Evolutionary conservation across 1,284 basidiomycete genomes (phyloP).

Genomic region (Rhodotorula sp.): DNA sequence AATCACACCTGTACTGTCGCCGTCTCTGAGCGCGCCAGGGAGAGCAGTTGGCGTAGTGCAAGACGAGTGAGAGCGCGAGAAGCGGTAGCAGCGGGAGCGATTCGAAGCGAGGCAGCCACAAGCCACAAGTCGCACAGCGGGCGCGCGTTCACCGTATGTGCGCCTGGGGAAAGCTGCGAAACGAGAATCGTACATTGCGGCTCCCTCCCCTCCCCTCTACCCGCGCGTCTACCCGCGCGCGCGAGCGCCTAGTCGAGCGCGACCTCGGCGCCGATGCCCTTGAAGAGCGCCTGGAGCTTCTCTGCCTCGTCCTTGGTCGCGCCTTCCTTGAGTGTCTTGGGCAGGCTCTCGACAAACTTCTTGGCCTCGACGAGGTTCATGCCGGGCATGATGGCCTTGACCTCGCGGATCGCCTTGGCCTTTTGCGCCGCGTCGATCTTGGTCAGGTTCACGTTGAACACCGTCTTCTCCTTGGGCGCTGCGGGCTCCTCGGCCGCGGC

Average conservation of each 20-base stretch:
- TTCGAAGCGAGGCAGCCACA: too few relatives aligned
- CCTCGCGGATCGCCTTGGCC: conserved; percentile 97
- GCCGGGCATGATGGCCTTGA: conserved; percentile 91
- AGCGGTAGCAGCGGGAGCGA: too few relatives aligned
- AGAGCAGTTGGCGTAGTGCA: too few relatives aligned
- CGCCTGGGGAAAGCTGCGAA: too few relatives aligned
- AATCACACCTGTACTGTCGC: neutral
- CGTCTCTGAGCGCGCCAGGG: too few relatives aligned
- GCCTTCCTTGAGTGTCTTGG: conserved; percentile 93
- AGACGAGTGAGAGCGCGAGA: too few relatives aligned
- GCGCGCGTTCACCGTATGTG: neutral
- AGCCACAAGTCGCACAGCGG: too few relatives aligned
- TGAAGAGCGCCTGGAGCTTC: conserved; percentile 88
- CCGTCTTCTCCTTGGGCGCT: conserved; percentile 92
- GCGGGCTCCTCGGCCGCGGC: conserved; percentile 59
- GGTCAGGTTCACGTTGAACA: conserved; percentile 92
- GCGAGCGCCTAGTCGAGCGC: conserved; percentile 54
- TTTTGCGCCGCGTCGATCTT: conserved; percentile 87
- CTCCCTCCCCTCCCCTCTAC: neutral
- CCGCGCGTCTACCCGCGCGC: neutral
- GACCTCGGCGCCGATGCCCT: conserved; percentile 84
- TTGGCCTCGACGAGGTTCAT: conserved; percentile 98
- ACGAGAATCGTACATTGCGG: neutral
- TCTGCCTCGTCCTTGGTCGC: conserved; percentile 97
- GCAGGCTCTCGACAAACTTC: conserved; percentile 97